These are phyloP conservation scores for Aplosporella prunicola DNA, from an alignment of 2,329 filamentous ascomycete species.

Conservation along the genomic window DNA sequence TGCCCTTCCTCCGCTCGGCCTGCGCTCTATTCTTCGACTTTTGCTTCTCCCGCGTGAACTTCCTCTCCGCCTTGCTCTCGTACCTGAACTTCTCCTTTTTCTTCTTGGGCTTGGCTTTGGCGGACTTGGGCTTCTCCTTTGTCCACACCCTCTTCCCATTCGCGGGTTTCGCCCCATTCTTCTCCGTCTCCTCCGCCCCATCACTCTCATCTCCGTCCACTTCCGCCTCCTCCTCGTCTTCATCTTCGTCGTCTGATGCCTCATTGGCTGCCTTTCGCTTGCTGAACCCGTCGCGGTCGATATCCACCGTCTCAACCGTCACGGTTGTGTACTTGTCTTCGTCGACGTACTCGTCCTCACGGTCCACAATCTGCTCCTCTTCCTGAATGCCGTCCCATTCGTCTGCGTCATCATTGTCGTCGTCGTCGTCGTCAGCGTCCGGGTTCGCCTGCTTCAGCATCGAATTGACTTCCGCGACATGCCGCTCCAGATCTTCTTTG, in stretches of 20 bases:
- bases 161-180: too few species aligned
- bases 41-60: slow-evolving; percentile 50
- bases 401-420: slow-evolving; percentile 32
- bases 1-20: slow-evolving; percentile 46
- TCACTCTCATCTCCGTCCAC: slow-evolving; percentile 24
- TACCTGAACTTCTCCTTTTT: slow-evolving; percentile 91
- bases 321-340: slow-evolving; percentile 95
- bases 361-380: slow-evolving; percentile 54
- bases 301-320: slow-evolving; percentile 78
- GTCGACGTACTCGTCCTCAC: slow-evolving; percentile 90
- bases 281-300: slow-evolving; percentile 63
- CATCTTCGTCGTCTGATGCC: slow-evolving; percentile 24
- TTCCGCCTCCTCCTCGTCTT: slow-evolving; percentile 15
- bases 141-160: slow-evolving; percentile 38
- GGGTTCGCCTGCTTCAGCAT: slow-evolving; percentile 54
- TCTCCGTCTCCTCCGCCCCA: slow-evolving; percentile 30
- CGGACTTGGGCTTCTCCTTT: slow-evolving; percentile 42
- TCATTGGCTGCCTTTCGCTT: slow-evolving; percentile 39
- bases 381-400: slow-evolving; percentile 55
- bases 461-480: slow-evolving; percentile 66
- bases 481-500: slow-evolving; percentile 69
- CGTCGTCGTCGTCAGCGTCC: slow-evolving; percentile 26
- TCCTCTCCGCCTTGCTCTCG: slow-evolving; percentile 77
- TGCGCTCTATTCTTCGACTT: slow-evolving; percentile 61
- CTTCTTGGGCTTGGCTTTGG: slow-evolving; percentile 48